Conservation (phyloP, 495 filamentous ascomycete species). For the Haplographium delicatum region DNA sequence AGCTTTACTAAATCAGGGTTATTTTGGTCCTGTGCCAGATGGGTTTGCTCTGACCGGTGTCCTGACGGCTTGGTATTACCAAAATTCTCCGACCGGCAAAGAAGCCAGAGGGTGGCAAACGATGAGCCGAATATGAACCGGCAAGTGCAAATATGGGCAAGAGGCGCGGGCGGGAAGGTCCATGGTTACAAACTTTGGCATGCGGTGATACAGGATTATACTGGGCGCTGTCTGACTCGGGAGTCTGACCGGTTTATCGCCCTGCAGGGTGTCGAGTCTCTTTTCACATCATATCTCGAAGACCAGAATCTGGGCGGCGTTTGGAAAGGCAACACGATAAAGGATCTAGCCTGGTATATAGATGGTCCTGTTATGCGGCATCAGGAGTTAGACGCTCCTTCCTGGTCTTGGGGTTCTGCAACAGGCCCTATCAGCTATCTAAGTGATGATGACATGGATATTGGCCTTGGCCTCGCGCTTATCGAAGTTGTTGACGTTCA, state of each 20-base stretch:
- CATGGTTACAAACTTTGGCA: slow-evolving; percentile 1
- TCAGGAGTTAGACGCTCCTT: neutral
- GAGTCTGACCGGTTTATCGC: slow-evolving; percentile 4
- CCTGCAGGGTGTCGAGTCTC: neutral
- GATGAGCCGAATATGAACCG: slow-evolving; percentile 3
- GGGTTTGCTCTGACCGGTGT: slow-evolving; percentile 3
- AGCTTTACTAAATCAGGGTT: slow-evolving; percentile 1
- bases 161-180: neutral
- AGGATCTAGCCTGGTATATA: slow-evolving; percentile 2
- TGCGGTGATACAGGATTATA: slow-evolving; percentile 1
- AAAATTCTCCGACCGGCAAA: slow-evolving; percentile 2
- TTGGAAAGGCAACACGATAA: slow-evolving; percentile 1
- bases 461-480: neutral
- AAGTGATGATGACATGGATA: slow-evolving; percentile 1
- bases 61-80: slow-evolving; percentile 2
- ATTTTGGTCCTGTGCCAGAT: slow-evolving; percentile 5
- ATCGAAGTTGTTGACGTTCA: slow-evolving; percentile 1
- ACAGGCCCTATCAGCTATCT: slow-evolving; percentile 2
- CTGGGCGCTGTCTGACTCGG: slow-evolving; percentile 1
- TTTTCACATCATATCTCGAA: neutral
- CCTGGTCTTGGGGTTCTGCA: slow-evolving; percentile 3
- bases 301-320: neutral
- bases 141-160: slow-evolving; percentile 4
- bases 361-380: neutral
- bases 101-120: slow-evolving; percentile 3